A percentile compares a stretch with the other conserved stretches of the same genome.
Conservation (phyloP, 306 rosid species). For the Cajanus cajan region DNA sequence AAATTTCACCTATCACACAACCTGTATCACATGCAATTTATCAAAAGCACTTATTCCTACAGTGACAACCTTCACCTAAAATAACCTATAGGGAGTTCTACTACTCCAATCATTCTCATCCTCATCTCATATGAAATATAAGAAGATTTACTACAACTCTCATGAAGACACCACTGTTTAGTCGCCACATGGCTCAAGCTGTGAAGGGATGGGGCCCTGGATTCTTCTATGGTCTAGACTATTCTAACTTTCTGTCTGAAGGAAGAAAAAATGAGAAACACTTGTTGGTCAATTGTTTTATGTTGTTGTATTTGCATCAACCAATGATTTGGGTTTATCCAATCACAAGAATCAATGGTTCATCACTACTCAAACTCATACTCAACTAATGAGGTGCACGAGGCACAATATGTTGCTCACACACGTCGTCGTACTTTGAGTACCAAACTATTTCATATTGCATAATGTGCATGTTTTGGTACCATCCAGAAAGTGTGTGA, state of each 20-base stretch:
- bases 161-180: no score
- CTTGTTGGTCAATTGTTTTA: neutral
- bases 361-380: slow-evolving; percentile 25
- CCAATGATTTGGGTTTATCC: slow-evolving; percentile 30
- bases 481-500: slow-evolving; percentile 21
- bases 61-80: no score
- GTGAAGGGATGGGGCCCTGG: slow-evolving; percentile 1
- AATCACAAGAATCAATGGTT: slow-evolving; percentile 25
- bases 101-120: no score
- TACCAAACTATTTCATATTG: slow-evolving; percentile 4
- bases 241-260: slow-evolving; percentile 22
- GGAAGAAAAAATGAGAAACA: neutral
- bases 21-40: no score
- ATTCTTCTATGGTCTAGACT: slow-evolving; percentile 5
- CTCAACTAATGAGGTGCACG: slow-evolving; percentile 32
- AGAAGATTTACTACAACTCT: no score
- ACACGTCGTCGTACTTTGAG: slow-evolving; percentile 7
- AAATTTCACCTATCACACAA: no score
- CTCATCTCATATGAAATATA: no score
- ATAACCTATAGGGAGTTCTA: no score
- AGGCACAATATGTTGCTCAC: slow-evolving; percentile 39
- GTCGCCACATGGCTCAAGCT: slow-evolving; percentile 1
- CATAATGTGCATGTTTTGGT: slow-evolving; percentile 24
- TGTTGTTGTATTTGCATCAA: neutral
- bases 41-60: no score